These are phyloP conservation scores for Astrephomene gubernaculifera DNA, from an alignment of 139 green algal genomes.

Conservation along the genomic window DNA sequence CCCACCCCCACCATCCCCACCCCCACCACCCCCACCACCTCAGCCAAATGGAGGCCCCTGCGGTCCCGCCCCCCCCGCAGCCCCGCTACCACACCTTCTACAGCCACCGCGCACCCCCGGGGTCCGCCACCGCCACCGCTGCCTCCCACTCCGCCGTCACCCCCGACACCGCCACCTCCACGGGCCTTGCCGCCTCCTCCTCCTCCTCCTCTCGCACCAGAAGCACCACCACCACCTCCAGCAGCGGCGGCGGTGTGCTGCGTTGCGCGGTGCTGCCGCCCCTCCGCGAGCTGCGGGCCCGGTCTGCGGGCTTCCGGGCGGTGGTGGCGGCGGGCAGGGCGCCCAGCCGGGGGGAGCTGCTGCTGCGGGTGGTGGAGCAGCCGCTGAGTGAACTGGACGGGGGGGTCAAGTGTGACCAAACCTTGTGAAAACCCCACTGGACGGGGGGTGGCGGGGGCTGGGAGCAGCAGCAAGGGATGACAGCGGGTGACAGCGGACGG, in stretches of 20 bases:
- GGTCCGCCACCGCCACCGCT: neutral
- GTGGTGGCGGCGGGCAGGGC: neutral
- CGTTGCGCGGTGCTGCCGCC: slow-evolving; percentile 44
- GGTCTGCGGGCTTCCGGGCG: neutral
- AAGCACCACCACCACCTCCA: no score
- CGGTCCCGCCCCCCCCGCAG: neutral
- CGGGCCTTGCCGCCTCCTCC: neutral
- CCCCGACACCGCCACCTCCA: neutral
- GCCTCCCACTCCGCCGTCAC: neutral
- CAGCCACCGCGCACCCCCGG: slow-evolving; percentile 4
- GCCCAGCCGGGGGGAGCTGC: slow-evolving; percentile 19
- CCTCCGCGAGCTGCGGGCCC: neutral
- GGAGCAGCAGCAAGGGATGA: no score
- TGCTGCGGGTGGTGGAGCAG: slow-evolving; percentile 34
- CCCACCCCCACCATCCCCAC: slow-evolving; percentile 5
- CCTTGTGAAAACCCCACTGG: no score
- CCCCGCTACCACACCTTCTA: slow-evolving; percentile 1
- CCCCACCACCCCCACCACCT: neutral
- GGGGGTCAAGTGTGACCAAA: no score
- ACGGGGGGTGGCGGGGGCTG: no score
- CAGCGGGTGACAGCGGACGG: no score
- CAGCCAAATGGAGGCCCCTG: neutral
- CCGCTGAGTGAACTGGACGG: slow-evolving; percentile 14
- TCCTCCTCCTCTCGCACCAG: no score
- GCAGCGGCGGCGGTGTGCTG: neutral